These are phyloP conservation scores for Euphorbia peplus DNA, from an alignment of 345 rosid species.

Conservation along the genomic window DNA sequence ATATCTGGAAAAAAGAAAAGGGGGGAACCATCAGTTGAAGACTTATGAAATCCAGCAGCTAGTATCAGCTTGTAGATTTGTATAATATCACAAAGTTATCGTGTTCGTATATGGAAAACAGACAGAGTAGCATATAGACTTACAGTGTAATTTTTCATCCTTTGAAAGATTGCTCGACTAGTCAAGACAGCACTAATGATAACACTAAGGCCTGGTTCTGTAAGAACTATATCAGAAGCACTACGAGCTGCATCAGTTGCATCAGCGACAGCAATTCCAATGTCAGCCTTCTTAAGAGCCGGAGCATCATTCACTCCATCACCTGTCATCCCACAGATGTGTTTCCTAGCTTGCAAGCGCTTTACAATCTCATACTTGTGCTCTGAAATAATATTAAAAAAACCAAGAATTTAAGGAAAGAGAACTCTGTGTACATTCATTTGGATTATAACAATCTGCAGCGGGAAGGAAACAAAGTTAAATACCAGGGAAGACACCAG, in stretches of 20 bases:
- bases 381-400: constrained; percentile 43
- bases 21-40: constrained; percentile 13
- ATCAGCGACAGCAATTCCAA: constrained; percentile 99
- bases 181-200: constrained; percentile 97
- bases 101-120: background rate
- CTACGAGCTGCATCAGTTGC: constrained; percentile 99
- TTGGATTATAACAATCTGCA: background rate
- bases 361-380: constrained; percentile 98
- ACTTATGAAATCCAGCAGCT: background rate
- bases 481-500: constrained; percentile 98
- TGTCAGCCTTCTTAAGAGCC: constrained; percentile 97
- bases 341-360: constrained; percentile 92
- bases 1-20: constrained; percentile 56
- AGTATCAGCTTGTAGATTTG: background rate
- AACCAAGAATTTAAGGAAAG: constrained; percentile 5
- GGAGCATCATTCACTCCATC: constrained; percentile 99
- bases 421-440: background rate
- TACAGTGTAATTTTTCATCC: constrained; percentile 97
- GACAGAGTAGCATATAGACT: constrained; percentile 19
- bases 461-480: background rate
- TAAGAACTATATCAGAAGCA: constrained; percentile 94
- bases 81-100: background rate
- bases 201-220: constrained; percentile 98
- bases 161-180: constrained; percentile 94
- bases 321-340: constrained; percentile 98